Conservation (phyloP, 2,329 filamentous ascomycete species). For the Monilinia aucupariae region DNA sequence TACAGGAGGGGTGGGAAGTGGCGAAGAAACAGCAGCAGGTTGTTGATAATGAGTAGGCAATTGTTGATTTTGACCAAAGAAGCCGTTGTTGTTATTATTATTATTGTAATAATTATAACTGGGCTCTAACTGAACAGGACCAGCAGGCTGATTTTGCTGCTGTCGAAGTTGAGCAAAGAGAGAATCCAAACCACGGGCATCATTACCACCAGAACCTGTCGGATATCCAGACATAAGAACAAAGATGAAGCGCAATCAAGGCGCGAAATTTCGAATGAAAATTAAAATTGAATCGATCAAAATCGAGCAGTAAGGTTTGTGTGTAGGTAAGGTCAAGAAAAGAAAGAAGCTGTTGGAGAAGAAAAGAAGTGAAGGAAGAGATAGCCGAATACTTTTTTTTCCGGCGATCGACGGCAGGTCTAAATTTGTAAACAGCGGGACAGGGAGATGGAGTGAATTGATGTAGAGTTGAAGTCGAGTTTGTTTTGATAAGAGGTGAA, state of each 20-base stretch:
- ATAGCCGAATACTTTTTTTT: slow-evolving; percentile 2
- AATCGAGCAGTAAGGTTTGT: slow-evolving; percentile 20
- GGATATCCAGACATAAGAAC: slow-evolving; percentile 36
- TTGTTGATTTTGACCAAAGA: slow-evolving; percentile 30
- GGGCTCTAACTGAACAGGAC: slow-evolving; percentile 29
- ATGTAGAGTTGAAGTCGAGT: background rate
- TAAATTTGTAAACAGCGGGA: slow-evolving; percentile 12
- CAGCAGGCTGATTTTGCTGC: slow-evolving; percentile 25
- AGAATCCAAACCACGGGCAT: slow-evolving; percentile 30
- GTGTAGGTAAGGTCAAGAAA: background rate
- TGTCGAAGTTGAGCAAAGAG: slow-evolving; percentile 36
- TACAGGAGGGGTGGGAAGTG: slow-evolving; percentile 50
- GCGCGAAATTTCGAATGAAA: slow-evolving; percentile 28
- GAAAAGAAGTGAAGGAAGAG: slow-evolving; percentile 5
- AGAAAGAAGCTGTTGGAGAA: slow-evolving; percentile 17
- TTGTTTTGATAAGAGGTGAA: background rate
- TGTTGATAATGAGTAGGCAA: slow-evolving; percentile 43
- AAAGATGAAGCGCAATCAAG: slow-evolving; percentile 31
- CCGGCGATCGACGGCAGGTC: slow-evolving; percentile 15
- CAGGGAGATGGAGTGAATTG: slow-evolving; percentile 1
- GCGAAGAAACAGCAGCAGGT: slow-evolving; percentile 53
- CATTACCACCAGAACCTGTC: slow-evolving; percentile 27
- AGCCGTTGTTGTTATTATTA: slow-evolving; percentile 26
- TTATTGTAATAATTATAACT: slow-evolving; percentile 33
- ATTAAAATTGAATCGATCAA: slow-evolving; percentile 28